phyloP scores from a whole-genome alignment of 495 filamentous ascomycete species.

The Annulohypoxylon stygium region DNA sequence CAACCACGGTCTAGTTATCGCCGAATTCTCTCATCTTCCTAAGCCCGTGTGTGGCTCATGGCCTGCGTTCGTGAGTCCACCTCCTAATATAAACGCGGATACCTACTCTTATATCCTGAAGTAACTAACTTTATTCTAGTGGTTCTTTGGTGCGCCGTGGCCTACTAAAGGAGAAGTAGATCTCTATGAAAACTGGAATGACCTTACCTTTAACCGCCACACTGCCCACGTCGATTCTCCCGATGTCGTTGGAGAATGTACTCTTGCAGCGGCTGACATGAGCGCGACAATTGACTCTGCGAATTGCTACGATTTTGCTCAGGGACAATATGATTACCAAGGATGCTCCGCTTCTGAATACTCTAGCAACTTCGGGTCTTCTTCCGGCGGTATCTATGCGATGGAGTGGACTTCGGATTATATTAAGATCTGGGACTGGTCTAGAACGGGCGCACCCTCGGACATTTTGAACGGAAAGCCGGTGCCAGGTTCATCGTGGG shows the following conservation, averaged over 20 bases:
- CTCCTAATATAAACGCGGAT: not conserved
- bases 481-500: constrained; percentile 70
- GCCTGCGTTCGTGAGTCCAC: constrained; percentile 60
- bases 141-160: constrained; percentile 83
- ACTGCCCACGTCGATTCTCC: constrained; percentile 79
- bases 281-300: constrained; percentile 60
- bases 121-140: constrained; percentile 58
- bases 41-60: constrained; percentile 70
- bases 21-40: constrained; percentile 81
- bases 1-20: constrained; percentile 76
- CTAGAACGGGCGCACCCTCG: constrained; percentile 61
- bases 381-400: constrained; percentile 76
- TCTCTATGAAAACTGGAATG: constrained; percentile 88
- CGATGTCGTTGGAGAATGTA: constrained; percentile 69
- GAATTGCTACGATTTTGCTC: constrained; percentile 67
- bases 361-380: constrained; percentile 74
- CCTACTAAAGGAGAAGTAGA: constrained; percentile 86
- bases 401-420: constrained; percentile 75
- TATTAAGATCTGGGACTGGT: constrained; percentile 83
- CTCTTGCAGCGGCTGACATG: constrained; percentile 60
- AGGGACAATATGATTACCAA: constrained; percentile 47
- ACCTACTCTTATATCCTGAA: not conserved
- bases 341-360: constrained; percentile 55
- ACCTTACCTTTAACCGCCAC: constrained; percentile 71
- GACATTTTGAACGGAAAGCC: constrained; percentile 69